phyloP scores from a whole-genome alignment of 352 stramenopile genomes.

The Globisporangium canariense region DNA sequence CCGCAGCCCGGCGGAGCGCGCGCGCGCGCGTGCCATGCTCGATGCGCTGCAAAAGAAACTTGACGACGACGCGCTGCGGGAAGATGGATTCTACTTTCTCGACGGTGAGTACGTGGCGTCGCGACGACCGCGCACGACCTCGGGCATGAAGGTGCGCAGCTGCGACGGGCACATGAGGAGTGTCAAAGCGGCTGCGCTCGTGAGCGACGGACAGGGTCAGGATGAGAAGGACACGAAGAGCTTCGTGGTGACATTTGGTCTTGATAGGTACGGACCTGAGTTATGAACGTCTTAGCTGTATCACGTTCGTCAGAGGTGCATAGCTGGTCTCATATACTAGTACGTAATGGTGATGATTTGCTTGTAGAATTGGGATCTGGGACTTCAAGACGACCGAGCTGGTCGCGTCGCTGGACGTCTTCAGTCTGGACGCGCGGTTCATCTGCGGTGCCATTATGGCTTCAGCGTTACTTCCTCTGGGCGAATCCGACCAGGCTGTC shows the following conservation, averaged over 20 bases:
- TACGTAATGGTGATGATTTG: too few species aligned
- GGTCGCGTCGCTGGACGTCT: constrained; percentile 30
- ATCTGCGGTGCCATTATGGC: constrained; percentile 30
- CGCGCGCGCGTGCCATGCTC: constrained; percentile 43
- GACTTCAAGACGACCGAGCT: constrained; percentile 32
- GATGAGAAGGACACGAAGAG: background rate
- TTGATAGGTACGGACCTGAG: constrained; percentile 32
- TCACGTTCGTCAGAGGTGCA: too few species aligned
- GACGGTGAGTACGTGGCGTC: constrained; percentile 39
- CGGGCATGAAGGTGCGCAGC: constrained; percentile 49
- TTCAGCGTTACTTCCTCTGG: background rate
- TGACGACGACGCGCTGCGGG: constrained; percentile 52
- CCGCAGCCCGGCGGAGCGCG: constrained; percentile 32
- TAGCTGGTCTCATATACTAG: too few species aligned
- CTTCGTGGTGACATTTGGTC: constrained; percentile 43
- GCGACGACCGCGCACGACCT: constrained; percentile 36
- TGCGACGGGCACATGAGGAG: constrained; percentile 33
- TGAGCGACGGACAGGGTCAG: background rate
- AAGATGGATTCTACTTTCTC: constrained; percentile 67
- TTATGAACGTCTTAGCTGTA: too few species aligned
- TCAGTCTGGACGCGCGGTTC: constrained; percentile 15
- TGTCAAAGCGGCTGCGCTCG: constrained; percentile 22
- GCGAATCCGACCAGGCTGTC: background rate
- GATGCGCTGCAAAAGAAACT: constrained; percentile 56
- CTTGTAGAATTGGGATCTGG: constrained; percentile 39